Conservation (phyloP, 2,329 filamentous ascomycete genomes). For the Boeremia exigua region DNA sequence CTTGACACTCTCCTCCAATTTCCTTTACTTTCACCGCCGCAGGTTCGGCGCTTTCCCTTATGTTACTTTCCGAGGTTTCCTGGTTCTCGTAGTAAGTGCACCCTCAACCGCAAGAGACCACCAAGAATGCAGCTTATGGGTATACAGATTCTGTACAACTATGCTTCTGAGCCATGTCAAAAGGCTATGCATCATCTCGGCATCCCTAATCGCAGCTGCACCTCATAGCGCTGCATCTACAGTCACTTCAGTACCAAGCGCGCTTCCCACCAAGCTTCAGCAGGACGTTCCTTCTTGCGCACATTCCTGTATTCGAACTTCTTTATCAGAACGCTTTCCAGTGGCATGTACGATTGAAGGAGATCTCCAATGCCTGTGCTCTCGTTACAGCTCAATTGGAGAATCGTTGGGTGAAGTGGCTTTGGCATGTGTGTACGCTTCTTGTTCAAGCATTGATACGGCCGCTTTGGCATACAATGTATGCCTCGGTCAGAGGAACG, state of each 20-base stretch:
- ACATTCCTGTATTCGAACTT: constrained; percentile 43
- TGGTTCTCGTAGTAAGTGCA: constrained; percentile 42
- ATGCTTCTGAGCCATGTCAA: constrained; percentile 48
- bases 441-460: constrained; percentile 34
- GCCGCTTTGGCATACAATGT: constrained; percentile 44
- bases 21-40: constrained; percentile 42
- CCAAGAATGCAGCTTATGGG: constrained; percentile 39
- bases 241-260: constrained; percentile 25
- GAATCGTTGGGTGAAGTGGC: constrained; percentile 48
- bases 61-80: constrained; percentile 32
- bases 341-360: constrained; percentile 41
- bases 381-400: constrained; percentile 45
- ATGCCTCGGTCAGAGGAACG: constrained; percentile 43
- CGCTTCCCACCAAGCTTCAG: constrained; percentile 39
- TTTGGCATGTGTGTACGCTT: constrained; percentile 46
- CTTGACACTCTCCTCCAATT: constrained; percentile 46
- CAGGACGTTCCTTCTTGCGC: constrained; percentile 44
- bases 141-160: constrained; percentile 45
- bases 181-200: constrained; percentile 46
- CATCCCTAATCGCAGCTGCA: constrained; percentile 43
- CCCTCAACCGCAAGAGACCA: constrained; percentile 3
- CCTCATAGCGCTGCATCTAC: constrained; percentile 35
- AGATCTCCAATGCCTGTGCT: constrained; percentile 46
- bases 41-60: constrained; percentile 46
- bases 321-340: constrained; percentile 43